Evolutionary conservation across 140 eudicot species (phyloP).

Genomic region (Anethum foeniculum): DNA sequence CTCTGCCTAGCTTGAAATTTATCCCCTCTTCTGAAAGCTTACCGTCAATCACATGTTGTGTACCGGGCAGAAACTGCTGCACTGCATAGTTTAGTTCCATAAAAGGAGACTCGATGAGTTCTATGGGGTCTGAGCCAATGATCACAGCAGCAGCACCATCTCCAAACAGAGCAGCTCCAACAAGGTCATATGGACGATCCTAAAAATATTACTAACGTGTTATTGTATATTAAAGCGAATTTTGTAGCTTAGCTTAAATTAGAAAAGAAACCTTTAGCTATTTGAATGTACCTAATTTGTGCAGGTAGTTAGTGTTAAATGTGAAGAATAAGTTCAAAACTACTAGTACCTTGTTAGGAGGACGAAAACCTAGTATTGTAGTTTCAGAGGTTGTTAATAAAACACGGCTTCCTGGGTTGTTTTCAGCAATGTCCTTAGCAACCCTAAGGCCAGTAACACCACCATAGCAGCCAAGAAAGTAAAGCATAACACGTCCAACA

Average conservation of each 20-base stretch:
- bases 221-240: background rate
- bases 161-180: slow-evolving; percentile 89
- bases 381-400: slow-evolving; percentile 79
- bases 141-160: slow-evolving; percentile 84
- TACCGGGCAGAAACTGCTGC: slow-evolving; percentile 82
- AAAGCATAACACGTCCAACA: slow-evolving; percentile 87
- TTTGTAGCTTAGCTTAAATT: background rate
- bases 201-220: background rate
- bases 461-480: slow-evolving; percentile 91
- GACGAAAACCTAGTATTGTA: slow-evolving; percentile 79
- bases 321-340: background rate
- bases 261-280: background rate
- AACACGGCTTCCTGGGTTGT: slow-evolving; percentile 88
- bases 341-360: slow-evolving; percentile 48
- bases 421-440: slow-evolving; percentile 90
- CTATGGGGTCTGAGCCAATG: slow-evolving; percentile 60
- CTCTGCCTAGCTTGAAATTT: slow-evolving; percentile 72
- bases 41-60: slow-evolving; percentile 68
- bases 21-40: slow-evolving; percentile 73
- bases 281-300: background rate
- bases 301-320: background rate
- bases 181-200: slow-evolving; percentile 73
- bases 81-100: slow-evolving; percentile 66
- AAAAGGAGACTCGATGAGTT: slow-evolving; percentile 47
- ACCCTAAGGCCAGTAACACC: slow-evolving; percentile 85